A percentile compares a stretch with the other conserved stretches of the same genome.
These are phyloP conservation scores for Cordyceps pruinosa DNA, from an alignment of 2,329 filamentous ascomycete species.

Conservation along the genomic window DNA sequence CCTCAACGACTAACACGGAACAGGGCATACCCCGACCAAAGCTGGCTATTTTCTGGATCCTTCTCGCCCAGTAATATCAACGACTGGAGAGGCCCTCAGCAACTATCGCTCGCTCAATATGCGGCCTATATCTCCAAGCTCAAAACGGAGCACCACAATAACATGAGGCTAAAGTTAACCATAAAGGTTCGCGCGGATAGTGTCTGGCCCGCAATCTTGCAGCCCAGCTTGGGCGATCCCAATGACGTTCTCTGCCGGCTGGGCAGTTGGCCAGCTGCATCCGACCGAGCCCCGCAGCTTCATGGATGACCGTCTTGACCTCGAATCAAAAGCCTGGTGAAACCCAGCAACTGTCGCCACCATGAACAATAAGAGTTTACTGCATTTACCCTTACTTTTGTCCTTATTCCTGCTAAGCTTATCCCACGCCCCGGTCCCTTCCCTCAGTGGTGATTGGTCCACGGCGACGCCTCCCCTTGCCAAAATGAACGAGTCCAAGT, in stretches of 20 bases:
- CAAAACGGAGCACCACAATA: not conserved
- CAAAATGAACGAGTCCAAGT: slow-evolving; percentile 9
- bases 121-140: not conserved
- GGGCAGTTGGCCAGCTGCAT: not conserved
- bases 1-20: not conserved
- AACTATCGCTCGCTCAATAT: not conserved
- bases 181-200: slow-evolving; percentile 6
- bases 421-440: not conserved
- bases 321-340: slow-evolving; percentile 4
- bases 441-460: not conserved
- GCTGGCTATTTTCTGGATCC: not conserved
- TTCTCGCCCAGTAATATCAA: not conserved
- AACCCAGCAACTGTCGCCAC: not conserved
- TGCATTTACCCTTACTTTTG: not conserved
- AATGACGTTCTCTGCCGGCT: not conserved
- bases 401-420: not conserved
- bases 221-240: slow-evolving; percentile 5
- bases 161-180: not conserved
- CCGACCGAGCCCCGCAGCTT: not conserved
- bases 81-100: not conserved
- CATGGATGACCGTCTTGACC: not conserved
- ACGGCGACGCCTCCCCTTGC: not conserved
- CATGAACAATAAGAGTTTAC: not conserved
- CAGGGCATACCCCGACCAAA: not conserved
- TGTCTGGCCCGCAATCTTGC: not conserved